Conservation (phyloP, 805 yeast species). For the Diddensiella caesifluorescens region DNA sequence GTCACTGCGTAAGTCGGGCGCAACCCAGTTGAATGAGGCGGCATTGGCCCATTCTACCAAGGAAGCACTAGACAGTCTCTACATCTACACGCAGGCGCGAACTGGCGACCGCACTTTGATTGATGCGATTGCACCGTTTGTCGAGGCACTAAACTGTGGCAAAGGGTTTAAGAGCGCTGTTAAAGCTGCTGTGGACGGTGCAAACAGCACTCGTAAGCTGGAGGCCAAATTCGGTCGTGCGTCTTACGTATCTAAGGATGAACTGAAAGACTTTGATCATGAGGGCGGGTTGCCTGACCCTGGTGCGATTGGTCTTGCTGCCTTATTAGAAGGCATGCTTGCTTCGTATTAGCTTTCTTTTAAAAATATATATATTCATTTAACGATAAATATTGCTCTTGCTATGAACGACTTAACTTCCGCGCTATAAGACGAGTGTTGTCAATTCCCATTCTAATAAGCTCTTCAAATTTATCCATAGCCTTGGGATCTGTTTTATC, state of each 20-base stretch:
- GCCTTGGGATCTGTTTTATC: constrained; percentile 33
- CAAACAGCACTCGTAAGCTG: constrained; percentile 64
- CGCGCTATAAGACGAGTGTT: constrained; percentile 46
- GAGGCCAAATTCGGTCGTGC: constrained; percentile 93
- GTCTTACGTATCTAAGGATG: constrained; percentile 70
- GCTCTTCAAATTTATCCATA: constrained; percentile 52
- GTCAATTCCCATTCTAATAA: constrained; percentile 53
- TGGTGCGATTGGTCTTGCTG: constrained; percentile 85
- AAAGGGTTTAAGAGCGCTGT: constrained; percentile 56
- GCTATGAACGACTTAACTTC: constrained; percentile 17
- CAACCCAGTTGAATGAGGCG: constrained; percentile 20
- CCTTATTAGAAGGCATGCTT: constrained; percentile 41
- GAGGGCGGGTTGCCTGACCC: constrained; percentile 73
- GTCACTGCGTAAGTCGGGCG: constrained; percentile 35
- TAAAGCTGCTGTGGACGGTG: constrained; percentile 54
- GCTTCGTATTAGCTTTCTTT: neutral
- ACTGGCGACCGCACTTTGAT: constrained; percentile 83
- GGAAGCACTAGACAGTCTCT: constrained; percentile 65
- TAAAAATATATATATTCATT: neutral
- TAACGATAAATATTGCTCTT: neutral
- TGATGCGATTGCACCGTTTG: constrained; percentile 86
- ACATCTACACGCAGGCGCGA: constrained; percentile 83
- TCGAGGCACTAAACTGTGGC: constrained; percentile 49
- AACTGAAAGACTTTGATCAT: constrained; percentile 44
- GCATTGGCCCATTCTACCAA: constrained; percentile 29